These are phyloP conservation scores for Camellia granthamiana DNA, from an alignment of 148 eudicot genomes.

Conservation along the genomic window DNA sequence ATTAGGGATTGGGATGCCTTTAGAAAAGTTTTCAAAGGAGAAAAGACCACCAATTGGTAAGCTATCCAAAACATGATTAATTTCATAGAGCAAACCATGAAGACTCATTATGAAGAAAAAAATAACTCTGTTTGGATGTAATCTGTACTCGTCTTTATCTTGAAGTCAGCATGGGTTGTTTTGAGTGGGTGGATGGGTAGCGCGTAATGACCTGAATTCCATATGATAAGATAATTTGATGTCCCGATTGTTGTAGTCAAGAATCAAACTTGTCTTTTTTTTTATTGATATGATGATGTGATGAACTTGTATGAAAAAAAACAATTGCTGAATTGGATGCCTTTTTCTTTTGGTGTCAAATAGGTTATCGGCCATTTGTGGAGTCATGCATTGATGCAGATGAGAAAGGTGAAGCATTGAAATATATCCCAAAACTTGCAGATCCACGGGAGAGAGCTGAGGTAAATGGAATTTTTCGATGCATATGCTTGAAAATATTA, in stretches of 20 bases:
- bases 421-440: constrained; percentile 81
- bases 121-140: background rate
- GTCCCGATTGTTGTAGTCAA: background rate
- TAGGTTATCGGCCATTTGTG: constrained; percentile 93
- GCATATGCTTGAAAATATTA: background rate
- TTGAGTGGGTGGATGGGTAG: background rate
- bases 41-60: constrained; percentile 91
- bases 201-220: background rate
- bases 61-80: constrained; percentile 9
- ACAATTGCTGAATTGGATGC: constrained; percentile 3
- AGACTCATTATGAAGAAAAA: background rate
- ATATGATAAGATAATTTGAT: background rate
- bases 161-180: background rate
- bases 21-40: constrained; percentile 96
- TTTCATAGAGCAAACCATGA: background rate
- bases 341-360: background rate
- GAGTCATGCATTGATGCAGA: constrained; percentile 96
- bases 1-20: constrained; percentile 89
- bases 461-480: constrained; percentile 41
- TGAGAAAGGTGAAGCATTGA: constrained; percentile 85
- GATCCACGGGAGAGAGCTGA: constrained; percentile 83
- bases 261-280: too few relatives aligned
- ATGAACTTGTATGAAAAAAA: too few relatives aligned
- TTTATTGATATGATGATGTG: too few relatives aligned
- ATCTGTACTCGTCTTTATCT: background rate